Evolutionary conservation across 2,329 filamentous ascomycete genomes (phyloP), one percentile per base, ranked within the genome.

Genomic region (Hymenoscyphus scutula): DNA sequence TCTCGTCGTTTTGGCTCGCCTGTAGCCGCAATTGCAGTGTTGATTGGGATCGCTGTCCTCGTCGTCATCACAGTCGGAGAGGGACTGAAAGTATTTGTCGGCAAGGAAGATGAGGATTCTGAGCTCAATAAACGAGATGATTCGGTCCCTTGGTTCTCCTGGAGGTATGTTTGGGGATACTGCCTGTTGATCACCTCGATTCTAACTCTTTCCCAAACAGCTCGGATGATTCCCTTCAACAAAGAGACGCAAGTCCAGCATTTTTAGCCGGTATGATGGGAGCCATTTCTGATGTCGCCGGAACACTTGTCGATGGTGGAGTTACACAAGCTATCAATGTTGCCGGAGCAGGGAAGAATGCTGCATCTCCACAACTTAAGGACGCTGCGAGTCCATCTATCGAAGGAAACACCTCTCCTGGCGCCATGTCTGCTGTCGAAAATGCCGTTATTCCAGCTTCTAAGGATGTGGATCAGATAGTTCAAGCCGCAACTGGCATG

Each of bases 31-130:
- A 66, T 70, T 34, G 19, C 58, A 15, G 23, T 66, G 6, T 61
- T 71, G 23, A 68, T 70, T 58, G 60, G 37, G 7, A 53, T 72
- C 34, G 66, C 69, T 1, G 65, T 72, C 29, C 51, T 71, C 13
- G 59, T 66, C 19, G 45, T 71, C n/a, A 61, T 72, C 48, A 68
- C 65, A 2, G 56, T 71, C 41, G 68, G 69, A n/a, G 67, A 70
- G 53, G 64, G 62, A 3, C 67, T 70, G 38, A 70, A 68, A 61
- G 11, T 63, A 6, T 59, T 69, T 56, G 38, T 55, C 5, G 53
- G 51, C 5, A 32, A 53, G 23, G 58, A 51, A 45, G 64, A 68
- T 58, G 32, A 23, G n/a, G n/a, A 48, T 48, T 1, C n/a, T 2
- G 41, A 23, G n/a, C 27, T 68, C 1, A 41, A 11, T 3, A 68